Percentiles rank a stretch among this genome's conserved stretches.
phyloP scores from a whole-genome alignment of 768 basidiomycete species.

The Tubosaeta sp. region DNA sequence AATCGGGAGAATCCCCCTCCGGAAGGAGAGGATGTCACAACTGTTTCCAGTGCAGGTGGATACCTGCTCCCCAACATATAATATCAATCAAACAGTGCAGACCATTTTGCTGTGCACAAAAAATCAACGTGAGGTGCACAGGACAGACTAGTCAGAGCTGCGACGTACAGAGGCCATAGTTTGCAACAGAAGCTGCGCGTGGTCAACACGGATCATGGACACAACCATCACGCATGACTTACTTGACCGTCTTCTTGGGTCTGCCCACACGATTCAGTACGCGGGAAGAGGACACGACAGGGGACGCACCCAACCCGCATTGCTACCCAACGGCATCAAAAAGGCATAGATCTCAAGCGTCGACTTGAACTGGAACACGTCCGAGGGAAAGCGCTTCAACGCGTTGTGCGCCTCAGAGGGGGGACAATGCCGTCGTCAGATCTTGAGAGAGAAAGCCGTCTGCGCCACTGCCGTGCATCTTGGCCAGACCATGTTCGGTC shows the following conservation, averaged over 20 bases:
- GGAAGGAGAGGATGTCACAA: slow-evolving; percentile 47
- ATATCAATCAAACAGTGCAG: slow-evolving; percentile 48
- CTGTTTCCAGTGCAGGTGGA: slow-evolving; percentile 35
- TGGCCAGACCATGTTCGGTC: slow-evolving; percentile 43
- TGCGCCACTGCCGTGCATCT: slow-evolving; percentile 37
- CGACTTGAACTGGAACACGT: slow-evolving; percentile 41
- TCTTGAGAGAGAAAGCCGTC: slow-evolving; percentile 40
- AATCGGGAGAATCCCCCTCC: slow-evolving; percentile 50
- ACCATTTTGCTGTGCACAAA: slow-evolving; percentile 42
- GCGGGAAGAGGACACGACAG: background rate
- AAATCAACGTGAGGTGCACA: background rate
- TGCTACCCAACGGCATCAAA: slow-evolving; percentile 33
- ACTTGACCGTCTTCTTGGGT: slow-evolving; percentile 51
- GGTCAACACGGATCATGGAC: background rate
- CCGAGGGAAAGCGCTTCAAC: slow-evolving; percentile 40
- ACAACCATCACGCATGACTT: slow-evolving; percentile 12
- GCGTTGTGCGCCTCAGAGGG: slow-evolving; percentile 43
- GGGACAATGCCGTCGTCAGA: slow-evolving; percentile 32
- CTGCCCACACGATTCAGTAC: slow-evolving; percentile 21
- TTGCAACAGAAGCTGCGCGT: slow-evolving; percentile 35
- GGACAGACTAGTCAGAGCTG: background rate
- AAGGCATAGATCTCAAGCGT: slow-evolving; percentile 47
- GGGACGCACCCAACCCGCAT: slow-evolving; percentile 39
- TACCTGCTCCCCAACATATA: slow-evolving; percentile 41
- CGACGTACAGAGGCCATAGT: slow-evolving; percentile 35